Percentiles rank a stretch among this genome's conserved stretches.
These are phyloP conservation scores for Ceraceosorus guamensis DNA, from an alignment of 1,284 basidiomycete species.

Conservation along the genomic window DNA sequence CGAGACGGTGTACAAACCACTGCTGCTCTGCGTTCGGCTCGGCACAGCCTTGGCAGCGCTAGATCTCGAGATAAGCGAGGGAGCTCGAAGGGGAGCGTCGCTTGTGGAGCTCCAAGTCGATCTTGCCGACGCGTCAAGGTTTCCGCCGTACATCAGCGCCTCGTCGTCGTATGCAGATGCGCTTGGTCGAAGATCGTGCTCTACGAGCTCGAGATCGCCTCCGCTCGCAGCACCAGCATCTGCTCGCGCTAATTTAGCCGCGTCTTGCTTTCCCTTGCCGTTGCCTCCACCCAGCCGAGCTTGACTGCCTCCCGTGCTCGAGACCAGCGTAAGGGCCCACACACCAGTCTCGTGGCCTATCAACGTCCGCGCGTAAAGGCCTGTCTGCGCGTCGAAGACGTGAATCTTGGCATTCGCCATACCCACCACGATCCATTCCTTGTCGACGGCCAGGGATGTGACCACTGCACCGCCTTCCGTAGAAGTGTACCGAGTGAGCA, in stretches of 20 bases:
- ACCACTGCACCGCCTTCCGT: slow-evolving; percentile 64
- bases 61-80: no score
- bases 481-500: slow-evolving; percentile 65
- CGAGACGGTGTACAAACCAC: no score
- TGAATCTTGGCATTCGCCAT: slow-evolving; percentile 82
- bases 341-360: slow-evolving; percentile 81
- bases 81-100: no score
- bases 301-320: slow-evolving; percentile 10
- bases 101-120: no score
- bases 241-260: no score
- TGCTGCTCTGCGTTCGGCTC: background rate
- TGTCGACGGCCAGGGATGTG: slow-evolving; percentile 78
- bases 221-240: slow-evolving; percentile 16
- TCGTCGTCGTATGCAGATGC: background rate
- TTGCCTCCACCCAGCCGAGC: background rate
- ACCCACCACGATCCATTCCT: slow-evolving; percentile 78
- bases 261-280: slow-evolving; percentile 16
- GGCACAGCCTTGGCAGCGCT: background rate
- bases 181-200: slow-evolving; percentile 22
- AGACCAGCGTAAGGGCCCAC: slow-evolving; percentile 75
- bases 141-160: background rate
- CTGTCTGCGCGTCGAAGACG: slow-evolving; percentile 74
- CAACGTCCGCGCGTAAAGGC: slow-evolving; percentile 68
- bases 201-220: slow-evolving; percentile 22
- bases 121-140: no score